Evolutionary conservation across 2,329 filamentous ascomycete genomes (phyloP).

Genomic region (Monosporascus sp.): DNA sequence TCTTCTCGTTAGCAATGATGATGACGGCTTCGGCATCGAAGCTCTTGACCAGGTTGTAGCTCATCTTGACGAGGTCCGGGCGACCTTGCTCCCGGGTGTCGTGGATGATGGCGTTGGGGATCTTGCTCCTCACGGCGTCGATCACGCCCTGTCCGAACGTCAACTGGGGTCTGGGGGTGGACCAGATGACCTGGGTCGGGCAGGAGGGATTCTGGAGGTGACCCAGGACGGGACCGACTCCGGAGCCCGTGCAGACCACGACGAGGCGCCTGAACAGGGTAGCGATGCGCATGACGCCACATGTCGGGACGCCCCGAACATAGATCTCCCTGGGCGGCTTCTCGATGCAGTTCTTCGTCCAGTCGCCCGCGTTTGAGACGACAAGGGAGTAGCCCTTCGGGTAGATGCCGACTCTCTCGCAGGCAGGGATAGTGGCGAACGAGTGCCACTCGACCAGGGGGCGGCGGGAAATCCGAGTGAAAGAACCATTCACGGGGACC

Average conservation of each 20-base stretch:
- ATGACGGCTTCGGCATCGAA: constrained; percentile 65
- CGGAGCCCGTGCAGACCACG: constrained; percentile 66
- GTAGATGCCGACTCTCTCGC: constrained; percentile 28
- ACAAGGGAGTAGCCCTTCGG: constrained; percentile 60
- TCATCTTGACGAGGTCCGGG: constrained; percentile 47
- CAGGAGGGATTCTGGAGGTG: constrained; percentile 47
- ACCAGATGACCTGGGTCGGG: constrained; percentile 61
- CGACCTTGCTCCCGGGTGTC: constrained; percentile 58
- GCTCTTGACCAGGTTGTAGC: constrained; percentile 48
- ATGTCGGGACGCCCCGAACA: constrained; percentile 62
- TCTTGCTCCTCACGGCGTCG: constrained; percentile 48
- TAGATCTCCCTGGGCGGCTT: constrained; percentile 58
- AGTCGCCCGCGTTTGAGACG: constrained; percentile 70
- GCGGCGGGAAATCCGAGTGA: constrained; percentile 54
- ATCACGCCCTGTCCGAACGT: constrained; percentile 59
- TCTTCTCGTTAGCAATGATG: constrained; percentile 63
- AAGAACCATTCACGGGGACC: constrained; percentile 50
- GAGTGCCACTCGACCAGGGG: constrained; percentile 69
- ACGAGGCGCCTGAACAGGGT: constrained; percentile 61
- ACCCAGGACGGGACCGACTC: constrained; percentile 64
- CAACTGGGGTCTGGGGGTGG: constrained; percentile 52
- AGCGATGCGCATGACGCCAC: constrained; percentile 63
- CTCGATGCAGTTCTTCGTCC: constrained; percentile 61
- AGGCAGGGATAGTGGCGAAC: constrained; percentile 66
- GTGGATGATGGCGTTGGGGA: constrained; percentile 60